These are phyloP conservation scores for Scenedesmus sp. DNA, from an alignment of 163 green algal genomes.

Conservation along the genomic window DNA sequence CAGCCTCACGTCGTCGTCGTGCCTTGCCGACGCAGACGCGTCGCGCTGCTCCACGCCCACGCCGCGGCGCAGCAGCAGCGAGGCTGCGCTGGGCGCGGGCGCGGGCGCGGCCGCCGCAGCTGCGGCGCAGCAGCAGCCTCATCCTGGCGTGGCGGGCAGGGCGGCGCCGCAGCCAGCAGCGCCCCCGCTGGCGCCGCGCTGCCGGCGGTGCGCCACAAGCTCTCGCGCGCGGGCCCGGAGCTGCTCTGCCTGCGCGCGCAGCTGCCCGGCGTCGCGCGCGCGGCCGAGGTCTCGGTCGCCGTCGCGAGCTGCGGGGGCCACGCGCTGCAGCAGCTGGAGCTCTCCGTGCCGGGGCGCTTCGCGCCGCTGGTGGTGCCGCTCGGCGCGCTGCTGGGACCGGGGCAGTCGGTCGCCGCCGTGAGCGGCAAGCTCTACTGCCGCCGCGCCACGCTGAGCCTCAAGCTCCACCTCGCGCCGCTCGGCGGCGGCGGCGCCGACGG, in stretches of 20 bases:
- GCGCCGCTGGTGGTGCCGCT: constrained; percentile 14
- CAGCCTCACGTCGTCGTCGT: not conserved
- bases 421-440: constrained; percentile 22
- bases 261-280: constrained; percentile 11
- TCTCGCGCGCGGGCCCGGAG: constrained; percentile 7
- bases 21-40: not conserved
- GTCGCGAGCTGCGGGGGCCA: constrained; percentile 2
- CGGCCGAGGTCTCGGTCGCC: constrained; percentile 14
- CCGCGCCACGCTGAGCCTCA: not conserved
- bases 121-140: not conserved
- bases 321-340: constrained; percentile 25
- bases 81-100: no score
- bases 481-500: no score
- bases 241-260: constrained; percentile 17
- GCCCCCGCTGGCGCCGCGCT: not conserved
- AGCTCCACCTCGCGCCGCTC: constrained; percentile 12
- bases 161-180: not conserved
- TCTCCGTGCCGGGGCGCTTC: constrained; percentile 27
- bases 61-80: not conserved
- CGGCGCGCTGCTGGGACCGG: not conserved
- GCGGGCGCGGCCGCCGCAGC: constrained; percentile 8
- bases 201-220: not conserved
- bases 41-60: constrained; percentile 10
- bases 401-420: constrained; percentile 7
- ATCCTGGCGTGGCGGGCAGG: not conserved